Percentiles rank a stretch among this genome's conserved stretches.
phyloP scores from a whole-genome alignment of 1,284 basidiomycete genomes.

The Vanrija pseudolonga region DNA sequence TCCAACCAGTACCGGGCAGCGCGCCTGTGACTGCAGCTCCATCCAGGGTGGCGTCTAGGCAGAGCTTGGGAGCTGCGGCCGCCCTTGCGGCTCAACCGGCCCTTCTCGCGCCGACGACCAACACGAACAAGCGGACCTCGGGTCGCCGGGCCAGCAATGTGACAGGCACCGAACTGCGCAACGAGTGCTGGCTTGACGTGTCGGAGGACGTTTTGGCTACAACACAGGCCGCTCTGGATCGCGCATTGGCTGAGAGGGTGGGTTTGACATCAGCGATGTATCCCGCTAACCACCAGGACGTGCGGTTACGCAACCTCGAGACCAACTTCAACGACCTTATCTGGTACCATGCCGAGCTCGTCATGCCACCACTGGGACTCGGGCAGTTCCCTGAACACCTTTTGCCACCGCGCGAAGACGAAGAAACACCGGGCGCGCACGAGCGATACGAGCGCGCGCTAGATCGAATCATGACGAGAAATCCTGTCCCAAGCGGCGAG shows the following conservation, averaged over 20 bases:
- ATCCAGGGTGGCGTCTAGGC: neutral
- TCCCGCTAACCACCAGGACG: slow-evolving; percentile 22
- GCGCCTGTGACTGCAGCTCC: slow-evolving; percentile 1
- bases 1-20: slow-evolving; percentile 30
- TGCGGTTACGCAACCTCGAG: slow-evolving; percentile 29
- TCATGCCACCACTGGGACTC: slow-evolving; percentile 27
- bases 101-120: slow-evolving; percentile 11
- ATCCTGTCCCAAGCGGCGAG: slow-evolving; percentile 16
- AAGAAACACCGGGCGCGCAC: slow-evolving; percentile 34
- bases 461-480: slow-evolving; percentile 21
- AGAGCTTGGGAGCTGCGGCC: neutral
- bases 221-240: slow-evolving; percentile 25
- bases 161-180: neutral
- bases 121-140: slow-evolving; percentile 10
- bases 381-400: slow-evolving; percentile 31
- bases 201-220: slow-evolving; percentile 34
- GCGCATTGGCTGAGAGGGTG: slow-evolving; percentile 39
- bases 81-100: neutral
- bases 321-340: slow-evolving; percentile 36
- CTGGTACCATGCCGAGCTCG: slow-evolving; percentile 43
- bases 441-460: slow-evolving; percentile 27
- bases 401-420: slow-evolving; percentile 20
- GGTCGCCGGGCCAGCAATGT: neutral
- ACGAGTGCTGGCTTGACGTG: slow-evolving; percentile 32
- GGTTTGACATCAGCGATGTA: slow-evolving; percentile 9